Evolutionary conservation across 2,329 filamentous ascomycete genomes (phyloP).

Genomic region (Ophiosphaerella korrae): DNA sequence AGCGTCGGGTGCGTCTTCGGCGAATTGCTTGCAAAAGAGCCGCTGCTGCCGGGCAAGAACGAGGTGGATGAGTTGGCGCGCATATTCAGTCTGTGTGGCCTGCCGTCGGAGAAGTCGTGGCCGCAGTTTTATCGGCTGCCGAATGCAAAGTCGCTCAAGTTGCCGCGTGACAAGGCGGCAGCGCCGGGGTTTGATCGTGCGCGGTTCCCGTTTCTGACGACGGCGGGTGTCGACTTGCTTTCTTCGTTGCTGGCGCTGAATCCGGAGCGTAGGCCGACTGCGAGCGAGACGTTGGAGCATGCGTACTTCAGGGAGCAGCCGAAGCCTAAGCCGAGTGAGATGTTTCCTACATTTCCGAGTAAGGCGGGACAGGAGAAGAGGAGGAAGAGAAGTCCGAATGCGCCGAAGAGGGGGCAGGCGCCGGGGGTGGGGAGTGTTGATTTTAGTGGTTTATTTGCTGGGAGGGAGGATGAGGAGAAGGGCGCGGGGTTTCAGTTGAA

Average conservation of each 20-base stretch:
- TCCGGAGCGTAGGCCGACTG: slow-evolving; percentile 71
- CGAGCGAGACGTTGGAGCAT: slow-evolving; percentile 75
- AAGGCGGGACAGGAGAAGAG: slow-evolving; percentile 91
- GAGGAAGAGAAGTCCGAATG: slow-evolving; percentile 75
- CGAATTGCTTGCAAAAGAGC: slow-evolving; percentile 82
- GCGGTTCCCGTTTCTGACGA: slow-evolving; percentile 80
- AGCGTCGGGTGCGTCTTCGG: slow-evolving; percentile 94
- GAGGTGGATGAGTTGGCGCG: slow-evolving; percentile 82
- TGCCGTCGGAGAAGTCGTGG: slow-evolving; percentile 83
- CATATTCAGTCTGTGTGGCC: slow-evolving; percentile 88
- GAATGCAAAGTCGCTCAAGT: slow-evolving; percentile 78
- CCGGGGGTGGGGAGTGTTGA: slow-evolving; percentile 52
- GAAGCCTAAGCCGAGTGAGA: slow-evolving; percentile 82
- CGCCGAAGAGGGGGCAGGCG: slow-evolving; percentile 76
- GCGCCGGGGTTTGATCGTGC: slow-evolving; percentile 66
- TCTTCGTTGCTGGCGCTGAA: slow-evolving; percentile 74
- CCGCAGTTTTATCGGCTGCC: slow-evolving; percentile 85
- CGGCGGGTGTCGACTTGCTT: slow-evolving; percentile 73
- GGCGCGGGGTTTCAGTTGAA: slow-evolving; percentile 54
- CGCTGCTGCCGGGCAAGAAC: slow-evolving; percentile 84
- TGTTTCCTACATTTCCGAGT: slow-evolving; percentile 97
- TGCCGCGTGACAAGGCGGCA: slow-evolving; percentile 53
- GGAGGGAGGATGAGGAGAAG: slow-evolving; percentile 53
- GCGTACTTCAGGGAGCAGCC: slow-evolving; percentile 89
- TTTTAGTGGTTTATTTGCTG: slow-evolving; percentile 57